Base-by-base conservation (phyloP, 2,329 filamentous ascomycete genomes). In the Orbilia oligospora region DNA sequence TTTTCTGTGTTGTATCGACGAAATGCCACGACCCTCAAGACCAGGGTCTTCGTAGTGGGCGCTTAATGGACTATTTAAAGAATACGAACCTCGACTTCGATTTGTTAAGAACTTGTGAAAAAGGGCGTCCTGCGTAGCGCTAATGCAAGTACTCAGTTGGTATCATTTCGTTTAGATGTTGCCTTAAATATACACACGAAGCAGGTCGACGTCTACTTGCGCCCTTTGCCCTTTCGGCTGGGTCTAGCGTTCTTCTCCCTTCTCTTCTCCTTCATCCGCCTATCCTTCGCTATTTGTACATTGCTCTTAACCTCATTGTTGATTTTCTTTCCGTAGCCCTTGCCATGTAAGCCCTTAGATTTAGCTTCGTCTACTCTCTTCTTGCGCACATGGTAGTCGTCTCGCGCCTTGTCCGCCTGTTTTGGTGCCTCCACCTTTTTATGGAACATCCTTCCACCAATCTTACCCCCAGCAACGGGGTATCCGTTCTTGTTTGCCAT, bases 171-270 rank as follows among this genome's bases (percentile, higher is more conserved):
- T 66, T 46, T 36, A 24, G 16, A 61, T 61, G 22, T 53, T 51
- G 30, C 51, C 41, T 53, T 73, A 67, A 66, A 64, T 66, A 73
- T 73, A 51, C 46, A 66, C 49, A 75, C 22, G 56, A 58, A 48
- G 20, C 33, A 33, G 24, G 33, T 36, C 33, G 33, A 36, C 33
- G 9, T 14, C 22, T 72, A 83, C 64, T 71, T 80, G 12, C 65
- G 44, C n/a, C 61, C 71, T 67, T 80, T 80, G 27, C 61, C 79
- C 66, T 80, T 87, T 80, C 88, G 92, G 48, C 88, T 83, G 6
- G 94, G 94, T 82, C 95, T 87, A 8, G 93, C 94, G 84, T 97
- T 98, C 90, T 99, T 98, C 83, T 92, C 91, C 84, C 87, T 90
- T 83, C 89, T 90, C 85, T 88, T 89, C 86, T 97, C 92, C 87